These are phyloP conservation scores for Phaeomoniella chlamydospora DNA, from an alignment of 2,329 filamentous ascomycete genomes.

Conservation along the genomic window DNA sequence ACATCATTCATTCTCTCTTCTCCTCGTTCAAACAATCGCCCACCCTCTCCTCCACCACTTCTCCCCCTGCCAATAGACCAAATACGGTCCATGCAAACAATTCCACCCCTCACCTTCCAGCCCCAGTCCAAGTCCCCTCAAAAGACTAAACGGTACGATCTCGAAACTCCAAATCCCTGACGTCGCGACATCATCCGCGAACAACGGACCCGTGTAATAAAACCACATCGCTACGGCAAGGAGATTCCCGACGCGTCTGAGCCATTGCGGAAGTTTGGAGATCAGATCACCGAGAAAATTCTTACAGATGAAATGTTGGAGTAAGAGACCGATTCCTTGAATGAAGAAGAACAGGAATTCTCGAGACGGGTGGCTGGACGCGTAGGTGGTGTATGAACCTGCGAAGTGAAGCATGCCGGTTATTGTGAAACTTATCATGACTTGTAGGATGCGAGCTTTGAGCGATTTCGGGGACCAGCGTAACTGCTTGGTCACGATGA, in stretches of 20 bases:
- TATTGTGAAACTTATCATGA: conserved; percentile 46
- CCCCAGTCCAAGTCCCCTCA: conserved; percentile 54
- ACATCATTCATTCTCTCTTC: neutral
- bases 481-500: conserved; percentile 7
- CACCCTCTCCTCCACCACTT: conserved; percentile 50
- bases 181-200: conserved; percentile 64
- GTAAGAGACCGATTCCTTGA: conserved; percentile 49
- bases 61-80: conserved; percentile 44
- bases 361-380: conserved; percentile 32
- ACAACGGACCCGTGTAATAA: conserved; percentile 44
- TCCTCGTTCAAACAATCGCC: conserved; percentile 1
- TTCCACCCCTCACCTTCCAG: conserved; percentile 47
- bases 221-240: conserved; percentile 53
- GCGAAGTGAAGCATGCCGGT: conserved; percentile 57
- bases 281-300: conserved; percentile 19
- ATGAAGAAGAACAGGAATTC: conserved; percentile 56
- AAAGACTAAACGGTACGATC: conserved; percentile 59
- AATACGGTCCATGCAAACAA: conserved; percentile 46
- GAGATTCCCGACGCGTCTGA: conserved; percentile 44
- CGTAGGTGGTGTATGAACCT: conserved; percentile 54
- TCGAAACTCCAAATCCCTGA: conserved; percentile 69
- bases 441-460: conserved; percentile 21
- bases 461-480: conserved; percentile 5
- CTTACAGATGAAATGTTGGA: conserved; percentile 36
- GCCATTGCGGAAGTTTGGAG: conserved; percentile 25